Conservation (phyloP, 2,329 filamentous ascomycete genomes). For the Curvularia verruculosa region DNA sequence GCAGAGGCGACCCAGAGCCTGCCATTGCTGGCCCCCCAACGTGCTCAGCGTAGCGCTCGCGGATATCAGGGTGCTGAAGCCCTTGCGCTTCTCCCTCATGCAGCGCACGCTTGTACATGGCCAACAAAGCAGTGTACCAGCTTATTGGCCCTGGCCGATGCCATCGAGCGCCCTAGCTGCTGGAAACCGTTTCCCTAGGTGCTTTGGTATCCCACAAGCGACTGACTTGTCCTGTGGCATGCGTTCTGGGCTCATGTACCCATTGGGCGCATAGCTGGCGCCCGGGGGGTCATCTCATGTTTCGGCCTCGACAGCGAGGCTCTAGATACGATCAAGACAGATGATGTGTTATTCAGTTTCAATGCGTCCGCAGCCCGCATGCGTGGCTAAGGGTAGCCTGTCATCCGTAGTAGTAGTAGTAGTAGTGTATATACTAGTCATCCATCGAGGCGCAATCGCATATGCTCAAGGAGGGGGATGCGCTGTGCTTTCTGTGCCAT, state of each 20-base stretch:
- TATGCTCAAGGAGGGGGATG: constrained; percentile 21
- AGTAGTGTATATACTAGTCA: constrained; percentile 16
- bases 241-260: constrained; percentile 30
- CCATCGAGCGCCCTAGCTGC: constrained; percentile 33
- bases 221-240: constrained; percentile 35
- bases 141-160: constrained; percentile 35
- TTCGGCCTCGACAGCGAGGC: constrained; percentile 37
- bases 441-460: constrained; percentile 23
- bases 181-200: constrained; percentile 26
- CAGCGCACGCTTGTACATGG: constrained; percentile 28
- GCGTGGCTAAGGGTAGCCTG: constrained; percentile 19
- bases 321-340: constrained; percentile 24
- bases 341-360: constrained; percentile 22
- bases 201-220: constrained; percentile 21
- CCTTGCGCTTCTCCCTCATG: constrained; percentile 23
- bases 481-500: constrained; percentile 16
- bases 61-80: constrained; percentile 29
- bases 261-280: constrained; percentile 43
- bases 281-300: constrained; percentile 38
- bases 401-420: constrained; percentile 17
- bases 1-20: constrained; percentile 22
- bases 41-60: constrained; percentile 30
- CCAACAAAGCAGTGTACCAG: constrained; percentile 33
- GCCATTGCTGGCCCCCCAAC: constrained; percentile 13
- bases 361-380: constrained; percentile 26